phyloP scores from a whole-genome alignment of 225 moss, liverwort and hornwort genomes.

The Lunularia cruciata region DNA sequence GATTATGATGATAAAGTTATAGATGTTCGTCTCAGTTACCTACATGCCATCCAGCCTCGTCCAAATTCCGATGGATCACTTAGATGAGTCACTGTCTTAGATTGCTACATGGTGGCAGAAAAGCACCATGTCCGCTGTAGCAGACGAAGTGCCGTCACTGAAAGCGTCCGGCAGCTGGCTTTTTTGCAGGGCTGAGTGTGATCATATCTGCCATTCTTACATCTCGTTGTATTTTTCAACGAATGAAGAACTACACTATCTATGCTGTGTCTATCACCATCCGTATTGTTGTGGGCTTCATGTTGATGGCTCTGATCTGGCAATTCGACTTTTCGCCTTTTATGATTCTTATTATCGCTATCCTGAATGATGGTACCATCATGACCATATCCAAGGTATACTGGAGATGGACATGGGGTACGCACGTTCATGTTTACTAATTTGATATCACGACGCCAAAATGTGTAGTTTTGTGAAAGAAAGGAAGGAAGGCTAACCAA shows the following conservation, averaged over 20 bases:
- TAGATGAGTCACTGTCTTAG: no score
- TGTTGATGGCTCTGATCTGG: conserved; percentile 58
- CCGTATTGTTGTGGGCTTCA: conserved; percentile 64
- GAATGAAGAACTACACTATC: conserved; percentile 76
- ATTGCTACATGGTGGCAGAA: no score
- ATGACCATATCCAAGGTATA: conserved; percentile 80
- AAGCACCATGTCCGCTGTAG: background rate
- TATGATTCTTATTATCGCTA: conserved; percentile 66
- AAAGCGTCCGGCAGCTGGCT: background rate
- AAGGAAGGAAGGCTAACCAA: no score
- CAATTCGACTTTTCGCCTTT: conserved; percentile 74
- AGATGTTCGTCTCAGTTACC: no score
- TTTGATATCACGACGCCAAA: background rate
- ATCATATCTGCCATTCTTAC: conserved; percentile 70
- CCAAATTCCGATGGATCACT: no score
- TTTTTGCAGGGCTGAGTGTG: conserved; percentile 56
- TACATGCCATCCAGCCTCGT: no score
- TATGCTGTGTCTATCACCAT: conserved; percentile 71
- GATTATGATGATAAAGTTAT: no score
- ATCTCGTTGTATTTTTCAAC: conserved; percentile 68
- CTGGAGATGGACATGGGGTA: conserved; percentile 8
- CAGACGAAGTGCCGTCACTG: background rate
- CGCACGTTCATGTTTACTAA: conserved; percentile 1
- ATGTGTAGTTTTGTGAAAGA: no score
- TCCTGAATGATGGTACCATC: conserved; percentile 72